Base-by-base conservation (phyloP, 768 basidiomycete genomes). In the Tricholoma flavovirens region DNA sequence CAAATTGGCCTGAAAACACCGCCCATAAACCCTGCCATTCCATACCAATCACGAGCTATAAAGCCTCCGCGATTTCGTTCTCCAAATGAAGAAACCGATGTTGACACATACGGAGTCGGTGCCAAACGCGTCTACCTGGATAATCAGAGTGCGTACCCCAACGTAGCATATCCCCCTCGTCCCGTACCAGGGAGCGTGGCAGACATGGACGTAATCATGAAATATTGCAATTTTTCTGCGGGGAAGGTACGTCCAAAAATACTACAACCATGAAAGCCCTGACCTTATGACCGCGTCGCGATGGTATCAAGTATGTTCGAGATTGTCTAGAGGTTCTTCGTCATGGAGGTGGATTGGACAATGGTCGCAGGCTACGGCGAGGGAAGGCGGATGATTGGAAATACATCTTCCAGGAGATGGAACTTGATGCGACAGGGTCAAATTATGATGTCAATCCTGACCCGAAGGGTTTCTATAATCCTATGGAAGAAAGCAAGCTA, bases 311-410 rank as follows among this genome's bases (percentile, higher is more conserved):
- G 88, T 93, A 92, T 69, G 95, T 97, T n/a, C 87, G 95, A 9
- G 94, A 97, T 66, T 98, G 95, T 63, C 73, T 97, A 33, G 93
- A 97, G 66, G 86, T 93, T 60, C 79, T 98, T 11, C 84, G 93
- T 5, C 73, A 92, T 32, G 93, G 93, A 15, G 91, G 83, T 6
- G 87, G 90, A 1, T 77, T 96, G 49, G 93, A 98, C 69, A 85
- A 87, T 58, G 86, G 83, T 40, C 78, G 82, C 21, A 78, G 90
- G 22, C 68, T 87, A 40, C 78, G 92, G 52, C 79, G 93, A 56
- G 88, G 87, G 9, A 80, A 83, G 60, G 75, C 87, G 62, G 80
- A 86, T 62, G 79, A 83, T 60, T 91, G 87, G 87, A 85, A 83
- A 61, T 91, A 94, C 66, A 86, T 93, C 59, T 96, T 83, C 71